Conservation (phyloP, 257 asterid genomes). For the Knoxia roxburghii region DNA sequence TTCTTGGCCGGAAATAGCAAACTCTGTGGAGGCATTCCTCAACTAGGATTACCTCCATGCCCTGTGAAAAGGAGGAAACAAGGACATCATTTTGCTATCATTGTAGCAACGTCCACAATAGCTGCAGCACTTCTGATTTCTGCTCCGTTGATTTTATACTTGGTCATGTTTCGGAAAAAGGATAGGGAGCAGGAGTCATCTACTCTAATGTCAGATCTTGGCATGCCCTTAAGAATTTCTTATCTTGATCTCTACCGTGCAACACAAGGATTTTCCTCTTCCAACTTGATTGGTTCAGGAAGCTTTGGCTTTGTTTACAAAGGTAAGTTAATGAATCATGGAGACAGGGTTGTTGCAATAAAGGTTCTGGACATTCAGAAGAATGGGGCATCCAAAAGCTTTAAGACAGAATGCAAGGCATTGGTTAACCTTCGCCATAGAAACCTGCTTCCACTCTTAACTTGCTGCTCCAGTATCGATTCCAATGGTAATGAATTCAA, state of each 20-base stretch:
- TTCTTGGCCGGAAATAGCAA: too few species aligned
- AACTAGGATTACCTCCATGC: too few species aligned
- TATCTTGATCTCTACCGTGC: conserved; percentile 22
- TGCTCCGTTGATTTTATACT: neutral
- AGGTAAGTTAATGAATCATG: too few species aligned
- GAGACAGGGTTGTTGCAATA: too few species aligned
- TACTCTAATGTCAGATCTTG: too few species aligned
- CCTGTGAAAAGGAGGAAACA: too few species aligned
- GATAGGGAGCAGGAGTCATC: neutral
- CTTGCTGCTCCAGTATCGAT: conserved; percentile 29
- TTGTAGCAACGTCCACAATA: too few species aligned
- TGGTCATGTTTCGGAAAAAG: neutral
- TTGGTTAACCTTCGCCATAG: conserved; percentile 22
- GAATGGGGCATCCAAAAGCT: too few species aligned
- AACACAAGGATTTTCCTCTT: conserved; percentile 24
- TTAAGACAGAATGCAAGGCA: conserved; percentile 29
- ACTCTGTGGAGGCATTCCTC: too few species aligned
- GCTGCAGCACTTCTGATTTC: neutral
- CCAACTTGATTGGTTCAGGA: conserved; percentile 30
- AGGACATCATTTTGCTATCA: too few species aligned
- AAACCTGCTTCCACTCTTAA: conserved; percentile 30
- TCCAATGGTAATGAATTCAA: conserved; percentile 24
- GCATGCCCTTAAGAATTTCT: conserved; percentile 19
- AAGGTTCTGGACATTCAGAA: too few species aligned
- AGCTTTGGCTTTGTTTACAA: too few species aligned